A percentile compares a stretch with the other conserved stretches of the same genome.
phyloP scores from a whole-genome alignment of 2,329 filamentous ascomycete species.

The Ceratocystis alfenasii region DNA sequence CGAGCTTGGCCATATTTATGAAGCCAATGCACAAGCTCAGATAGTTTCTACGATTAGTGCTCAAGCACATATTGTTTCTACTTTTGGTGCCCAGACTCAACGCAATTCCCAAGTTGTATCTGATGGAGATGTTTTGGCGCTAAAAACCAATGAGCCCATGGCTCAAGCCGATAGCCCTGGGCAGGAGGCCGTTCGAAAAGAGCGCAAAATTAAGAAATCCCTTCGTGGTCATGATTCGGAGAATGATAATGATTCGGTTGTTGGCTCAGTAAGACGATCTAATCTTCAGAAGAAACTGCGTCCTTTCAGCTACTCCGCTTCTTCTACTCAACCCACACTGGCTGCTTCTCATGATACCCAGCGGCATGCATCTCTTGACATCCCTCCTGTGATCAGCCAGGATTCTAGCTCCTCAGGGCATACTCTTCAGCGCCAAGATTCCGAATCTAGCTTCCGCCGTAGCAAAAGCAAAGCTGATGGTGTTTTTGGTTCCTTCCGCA shows the following conservation, averaged over 20 bases:
- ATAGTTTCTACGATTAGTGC: slow-evolving; percentile 11
- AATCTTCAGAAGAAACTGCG: slow-evolving; percentile 18
- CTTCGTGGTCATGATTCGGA: slow-evolving; percentile 9
- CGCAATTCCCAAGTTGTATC: neutral
- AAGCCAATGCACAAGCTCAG: slow-evolving; percentile 18
- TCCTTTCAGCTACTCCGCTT: slow-evolving; percentile 16
- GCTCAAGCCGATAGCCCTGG: neutral
- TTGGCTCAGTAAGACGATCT: neutral
- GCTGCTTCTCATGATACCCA: neutral
- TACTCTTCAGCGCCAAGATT: slow-evolving; percentile 19
- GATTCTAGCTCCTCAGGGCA: neutral
- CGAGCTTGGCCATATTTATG: slow-evolving; percentile 18
- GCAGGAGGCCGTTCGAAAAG: neutral
- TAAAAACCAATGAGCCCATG: neutral
- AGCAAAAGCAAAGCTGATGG: neutral
- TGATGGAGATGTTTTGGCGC: neutral
- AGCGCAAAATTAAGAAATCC: slow-evolving; percentile 4
- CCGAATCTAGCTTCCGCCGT: slow-evolving; percentile 22
- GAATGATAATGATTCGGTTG: neutral
- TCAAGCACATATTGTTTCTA: slow-evolving; percentile 13
- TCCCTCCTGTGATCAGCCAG: neutral
- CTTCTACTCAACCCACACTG: neutral
- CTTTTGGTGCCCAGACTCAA: slow-evolving; percentile 7
- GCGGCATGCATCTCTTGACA: slow-evolving; percentile 8
- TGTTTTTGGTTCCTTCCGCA: slow-evolving; percentile 7